Base-by-base conservation (phyloP, 2,329 filamentous ascomycete genomes). In the Stachybotrys chartarum region DNA sequence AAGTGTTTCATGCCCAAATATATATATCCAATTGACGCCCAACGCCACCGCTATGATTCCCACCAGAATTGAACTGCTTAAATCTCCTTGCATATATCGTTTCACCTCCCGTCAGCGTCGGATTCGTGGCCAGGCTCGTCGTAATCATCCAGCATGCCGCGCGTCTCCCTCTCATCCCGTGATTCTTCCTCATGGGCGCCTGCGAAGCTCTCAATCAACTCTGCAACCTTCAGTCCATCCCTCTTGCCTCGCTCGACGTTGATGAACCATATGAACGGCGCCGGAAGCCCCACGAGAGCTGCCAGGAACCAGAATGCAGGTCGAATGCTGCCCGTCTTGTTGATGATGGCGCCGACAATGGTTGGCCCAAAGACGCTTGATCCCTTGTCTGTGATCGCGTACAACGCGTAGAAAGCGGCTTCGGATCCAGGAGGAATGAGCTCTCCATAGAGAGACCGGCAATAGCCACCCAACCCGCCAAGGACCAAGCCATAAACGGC, bases 381-480 rank as follows among this genome's bases (percentile, higher is more conserved):
- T 1, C 93, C 92, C 71, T 99, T 99, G 70, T 99, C 94, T 1
- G 94, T 97, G 60, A 97, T 97, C 42, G 94, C 94, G 68, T 97
- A 99, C 1, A 99, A 78, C 0, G 93, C 92, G 68, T 96, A 99
- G 68, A 99, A 99, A 0, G 93, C 92, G 0, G 94, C 92, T 72
- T 99, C 94, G 32, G 88, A 95, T 5, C 94, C 94, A 0, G 91
- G 90, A 1, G 94, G 94, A 55, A 99, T 96, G 55, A 99, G 79
- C 70, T 97, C 92, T 45, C 91, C 92, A 67, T 90, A 99, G 5
- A 99, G 79, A 58, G 90, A 92, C 47, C 94, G 87, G 68, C 94
- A 97, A 71, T 97, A 97, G 30, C 88, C 88, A 56, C 89, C 91
- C 46, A 99, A 75, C 0, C 94, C 94, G n/a, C 94, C 94, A 32